phyloP scores from a whole-genome alignment of 1,284 basidiomycete species.

The Agroathelia rolfsii region DNA sequence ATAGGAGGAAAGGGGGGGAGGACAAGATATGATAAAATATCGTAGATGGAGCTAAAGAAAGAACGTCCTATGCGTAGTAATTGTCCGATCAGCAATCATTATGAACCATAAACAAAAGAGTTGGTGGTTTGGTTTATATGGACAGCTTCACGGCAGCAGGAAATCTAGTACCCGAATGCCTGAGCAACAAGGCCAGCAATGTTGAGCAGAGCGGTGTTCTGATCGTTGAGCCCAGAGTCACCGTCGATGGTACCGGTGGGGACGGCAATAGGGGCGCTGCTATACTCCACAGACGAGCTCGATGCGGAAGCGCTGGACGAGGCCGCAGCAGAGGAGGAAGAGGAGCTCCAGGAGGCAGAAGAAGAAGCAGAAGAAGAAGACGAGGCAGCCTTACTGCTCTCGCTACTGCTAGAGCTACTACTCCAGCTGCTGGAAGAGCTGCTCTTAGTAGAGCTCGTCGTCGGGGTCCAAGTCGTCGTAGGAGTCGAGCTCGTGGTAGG shows the following conservation, averaged over 20 bases:
- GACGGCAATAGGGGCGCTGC: constrained; percentile 16
- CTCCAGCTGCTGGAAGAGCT: constrained; percentile 15
- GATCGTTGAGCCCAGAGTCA: constrained; percentile 16
- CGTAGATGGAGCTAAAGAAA: too few species aligned
- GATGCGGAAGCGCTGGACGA: constrained; percentile 8
- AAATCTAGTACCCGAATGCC: constrained; percentile 15
- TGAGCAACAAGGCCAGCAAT: constrained; percentile 25
- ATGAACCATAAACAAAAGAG: too few species aligned
- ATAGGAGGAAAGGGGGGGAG: too few species aligned
- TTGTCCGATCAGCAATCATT: too few species aligned
- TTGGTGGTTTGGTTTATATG: too few species aligned
- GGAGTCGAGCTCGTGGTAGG: constrained; percentile 16
- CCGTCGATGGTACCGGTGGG: constrained; percentile 17
- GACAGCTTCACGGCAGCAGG: not conserved
- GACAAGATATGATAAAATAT: too few species aligned
- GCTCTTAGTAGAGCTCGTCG: constrained; percentile 16
- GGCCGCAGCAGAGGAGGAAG: constrained; percentile 11
- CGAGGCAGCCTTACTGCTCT: too few species aligned
- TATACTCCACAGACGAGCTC: constrained; percentile 12
- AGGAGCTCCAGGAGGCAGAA: constrained; percentile 14
- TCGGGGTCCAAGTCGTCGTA: too few species aligned
- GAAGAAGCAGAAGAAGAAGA: constrained; percentile 13
- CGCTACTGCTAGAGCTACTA: constrained; percentile 14
- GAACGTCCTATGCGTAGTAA: too few species aligned
- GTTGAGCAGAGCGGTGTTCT: constrained; percentile 29